A percentile compares a stretch with the other conserved stretches of the same genome.
phyloP scores from a whole-genome alignment of 2,329 filamentous ascomycete genomes.

The Venturia nashicola region DNA sequence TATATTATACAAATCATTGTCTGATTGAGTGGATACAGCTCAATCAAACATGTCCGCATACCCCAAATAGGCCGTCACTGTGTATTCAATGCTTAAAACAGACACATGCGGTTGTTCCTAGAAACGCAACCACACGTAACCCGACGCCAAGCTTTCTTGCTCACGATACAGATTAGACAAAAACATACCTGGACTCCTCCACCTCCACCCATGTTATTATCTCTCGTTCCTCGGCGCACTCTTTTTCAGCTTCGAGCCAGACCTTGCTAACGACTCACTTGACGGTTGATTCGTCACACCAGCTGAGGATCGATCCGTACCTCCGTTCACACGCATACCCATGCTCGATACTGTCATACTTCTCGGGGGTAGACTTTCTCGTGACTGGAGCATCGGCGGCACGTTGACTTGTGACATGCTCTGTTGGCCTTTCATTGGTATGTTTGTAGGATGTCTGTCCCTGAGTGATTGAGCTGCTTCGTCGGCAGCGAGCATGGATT shows the following conservation, averaged over 20 bases:
- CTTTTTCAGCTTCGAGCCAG: not conserved
- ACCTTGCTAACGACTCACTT: not conserved
- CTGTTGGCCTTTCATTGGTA: not conserved
- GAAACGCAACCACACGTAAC: not conserved
- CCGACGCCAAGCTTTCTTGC: not conserved
- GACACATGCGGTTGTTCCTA: not conserved
- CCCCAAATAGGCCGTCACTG: not conserved
- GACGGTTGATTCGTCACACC: not conserved
- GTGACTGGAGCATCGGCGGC: not conserved
- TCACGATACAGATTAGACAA: not conserved
- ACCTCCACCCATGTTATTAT: not conserved
- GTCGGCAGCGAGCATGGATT: constrained; percentile 4
- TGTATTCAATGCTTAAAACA: not conserved
- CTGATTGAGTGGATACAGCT: not conserved
- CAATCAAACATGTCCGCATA: not conserved
- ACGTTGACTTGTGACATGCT: not conserved
- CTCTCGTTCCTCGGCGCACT: not conserved
- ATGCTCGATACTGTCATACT: not conserved
- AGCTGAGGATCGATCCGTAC: not conserved
- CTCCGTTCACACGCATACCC: not conserved
- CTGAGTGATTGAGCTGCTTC: constrained; percentile 1
- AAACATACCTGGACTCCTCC: not conserved
- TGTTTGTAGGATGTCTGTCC: constrained; percentile 6
- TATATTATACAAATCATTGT: not conserved
- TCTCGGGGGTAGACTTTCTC: not conserved